phyloP scores from a whole-genome alignment of 257 asterid genomes.

The Perilla frutescens region DNA sequence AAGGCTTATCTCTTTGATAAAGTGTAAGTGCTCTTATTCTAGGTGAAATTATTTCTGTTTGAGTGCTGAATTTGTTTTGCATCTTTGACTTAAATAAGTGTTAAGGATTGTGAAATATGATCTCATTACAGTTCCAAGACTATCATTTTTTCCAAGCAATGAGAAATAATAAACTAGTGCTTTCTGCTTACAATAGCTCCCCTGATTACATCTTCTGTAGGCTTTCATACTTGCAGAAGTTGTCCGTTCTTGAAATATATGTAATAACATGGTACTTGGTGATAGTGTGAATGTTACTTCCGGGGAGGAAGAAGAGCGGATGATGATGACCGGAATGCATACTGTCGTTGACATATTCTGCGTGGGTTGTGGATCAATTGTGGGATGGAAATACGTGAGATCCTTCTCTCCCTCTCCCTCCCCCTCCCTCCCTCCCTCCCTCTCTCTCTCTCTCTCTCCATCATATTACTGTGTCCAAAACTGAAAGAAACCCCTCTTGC shows the following conservation, averaged over 20 bases:
- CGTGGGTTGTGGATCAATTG: conserved; percentile 79
- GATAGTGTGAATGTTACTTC: conserved; percentile 70
- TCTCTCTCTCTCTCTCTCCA: background rate
- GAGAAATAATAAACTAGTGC: background rate
- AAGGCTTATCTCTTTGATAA: conserved; percentile 78
- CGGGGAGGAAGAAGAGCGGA: conserved; percentile 76
- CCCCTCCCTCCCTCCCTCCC: background rate
- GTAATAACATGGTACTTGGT: conserved; percentile 38
- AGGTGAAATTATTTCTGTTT: background rate
- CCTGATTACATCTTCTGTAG: conserved; percentile 1
- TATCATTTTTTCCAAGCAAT: background rate
- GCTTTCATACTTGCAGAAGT: conserved; percentile 19
- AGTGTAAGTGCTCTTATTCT: conserved; percentile 60
- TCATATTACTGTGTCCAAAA: conserved; percentile 1
- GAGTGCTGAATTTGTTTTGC: background rate
- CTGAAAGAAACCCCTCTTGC: conserved; percentile 16
- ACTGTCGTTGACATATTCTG: conserved; percentile 85
- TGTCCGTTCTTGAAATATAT: conserved; percentile 19
- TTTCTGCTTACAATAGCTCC: background rate
- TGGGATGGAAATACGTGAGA: conserved; percentile 94
- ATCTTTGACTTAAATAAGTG: background rate
- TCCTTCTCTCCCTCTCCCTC: background rate
- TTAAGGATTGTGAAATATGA: background rate
- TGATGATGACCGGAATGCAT: conserved; percentile 87
- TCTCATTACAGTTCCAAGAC: too few relatives aligned